Percentiles rank a stretch among this genome's conserved stretches.
Evolutionary conservation across 371 early-diverging fungal genomes (phyloP).

Genomic region (Apophysomyces ossiformis): DNA sequence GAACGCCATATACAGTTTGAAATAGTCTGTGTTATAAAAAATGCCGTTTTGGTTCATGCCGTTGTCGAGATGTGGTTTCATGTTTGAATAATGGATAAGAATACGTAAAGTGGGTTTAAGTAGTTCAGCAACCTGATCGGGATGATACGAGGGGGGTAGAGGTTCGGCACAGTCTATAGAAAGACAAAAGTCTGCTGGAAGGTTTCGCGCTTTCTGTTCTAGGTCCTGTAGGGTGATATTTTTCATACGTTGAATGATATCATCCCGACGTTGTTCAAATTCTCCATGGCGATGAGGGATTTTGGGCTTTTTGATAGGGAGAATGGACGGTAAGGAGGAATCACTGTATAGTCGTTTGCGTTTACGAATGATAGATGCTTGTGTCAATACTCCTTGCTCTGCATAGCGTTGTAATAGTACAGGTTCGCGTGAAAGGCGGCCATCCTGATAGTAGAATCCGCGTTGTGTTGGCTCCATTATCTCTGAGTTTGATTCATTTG

Average conservation of each 20-base stretch:
- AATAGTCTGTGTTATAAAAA: conserved; percentile 54
- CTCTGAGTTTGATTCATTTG: conserved; percentile 10
- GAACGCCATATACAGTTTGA: conserved; percentile 49
- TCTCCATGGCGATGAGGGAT: conserved; percentile 56
- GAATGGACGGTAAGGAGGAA: conserved; percentile 11
- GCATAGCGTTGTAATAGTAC: conserved; percentile 35
- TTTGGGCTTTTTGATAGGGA: conserved; percentile 44
- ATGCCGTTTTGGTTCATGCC: conserved; percentile 61
- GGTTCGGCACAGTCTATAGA: conserved; percentile 36
- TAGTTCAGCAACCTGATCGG: conserved; percentile 34
- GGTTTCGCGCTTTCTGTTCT: conserved; percentile 42
- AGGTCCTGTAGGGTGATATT: conserved; percentile 43
- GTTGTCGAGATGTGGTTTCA: conserved; percentile 54
- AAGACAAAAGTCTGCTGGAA: conserved; percentile 33
- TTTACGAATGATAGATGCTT: conserved; percentile 35
- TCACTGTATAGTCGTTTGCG: conserved; percentile 25
- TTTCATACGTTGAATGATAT: conserved; percentile 48
- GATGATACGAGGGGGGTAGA: conserved; percentile 19
- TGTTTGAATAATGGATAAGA: conserved; percentile 40
- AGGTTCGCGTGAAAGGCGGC: conserved; percentile 34
- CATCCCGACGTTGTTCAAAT: conserved; percentile 53
- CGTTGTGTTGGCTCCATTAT: conserved; percentile 36
- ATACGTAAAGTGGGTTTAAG: conserved; percentile 38
- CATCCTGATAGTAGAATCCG: conserved; percentile 43
- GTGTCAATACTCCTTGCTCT: conserved; percentile 41